phyloP scores from a whole-genome alignment of 2,329 filamentous ascomycete species.

The Fusarium sp. region DNA sequence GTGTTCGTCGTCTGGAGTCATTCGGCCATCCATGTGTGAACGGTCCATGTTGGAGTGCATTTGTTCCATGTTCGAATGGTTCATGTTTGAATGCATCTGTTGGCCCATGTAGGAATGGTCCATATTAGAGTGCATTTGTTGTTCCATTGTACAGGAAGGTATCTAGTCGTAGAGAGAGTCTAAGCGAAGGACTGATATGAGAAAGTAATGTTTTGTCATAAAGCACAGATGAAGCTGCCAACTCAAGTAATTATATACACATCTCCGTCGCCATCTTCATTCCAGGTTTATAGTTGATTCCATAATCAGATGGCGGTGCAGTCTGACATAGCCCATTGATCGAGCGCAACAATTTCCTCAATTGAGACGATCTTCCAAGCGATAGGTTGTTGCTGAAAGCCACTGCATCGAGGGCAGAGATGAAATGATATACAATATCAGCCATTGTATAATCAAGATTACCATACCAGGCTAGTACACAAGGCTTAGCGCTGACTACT shows the following conservation, averaged over 20 bases:
- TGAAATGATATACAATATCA: neutral
- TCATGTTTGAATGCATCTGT: neutral
- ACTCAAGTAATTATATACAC: neutral
- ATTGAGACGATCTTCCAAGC: neutral
- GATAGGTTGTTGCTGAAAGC: neutral
- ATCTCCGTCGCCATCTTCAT: neutral
- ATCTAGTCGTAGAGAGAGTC: too few relatives aligned
- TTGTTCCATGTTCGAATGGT: too few relatives aligned
- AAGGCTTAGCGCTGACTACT: neutral
- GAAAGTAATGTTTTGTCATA: neutral
- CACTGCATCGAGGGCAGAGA: neutral
- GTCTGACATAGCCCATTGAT: neutral
- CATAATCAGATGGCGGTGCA: neutral
- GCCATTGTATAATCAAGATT: neutral
- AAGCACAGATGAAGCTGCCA: fast-evolving
- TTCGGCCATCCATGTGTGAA: neutral
- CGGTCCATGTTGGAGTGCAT: neutral
- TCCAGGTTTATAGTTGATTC: neutral
- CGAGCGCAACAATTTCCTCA: neutral
- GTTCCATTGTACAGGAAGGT: neutral
- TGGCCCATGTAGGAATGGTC: too few relatives aligned
- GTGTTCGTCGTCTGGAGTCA: neutral
- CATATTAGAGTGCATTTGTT: neutral
- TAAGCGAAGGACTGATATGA: neutral
- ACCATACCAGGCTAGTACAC: neutral